Evolutionary conservation across 2,329 filamentous ascomycete genomes (phyloP).

Genomic region (Cercospora citrullina): DNA sequence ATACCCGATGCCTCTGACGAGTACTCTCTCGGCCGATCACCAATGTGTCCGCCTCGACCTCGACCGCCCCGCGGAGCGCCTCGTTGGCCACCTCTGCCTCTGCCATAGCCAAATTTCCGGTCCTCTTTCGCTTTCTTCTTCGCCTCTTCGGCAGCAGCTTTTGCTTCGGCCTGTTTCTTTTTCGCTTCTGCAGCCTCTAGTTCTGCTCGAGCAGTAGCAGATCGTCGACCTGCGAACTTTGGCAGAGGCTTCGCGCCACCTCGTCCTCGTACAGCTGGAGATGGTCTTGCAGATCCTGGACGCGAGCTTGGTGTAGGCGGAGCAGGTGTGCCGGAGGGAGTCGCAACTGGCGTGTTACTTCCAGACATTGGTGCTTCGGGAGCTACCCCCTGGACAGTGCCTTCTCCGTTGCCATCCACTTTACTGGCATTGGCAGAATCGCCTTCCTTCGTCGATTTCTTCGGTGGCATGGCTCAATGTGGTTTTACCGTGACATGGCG

Average conservation of each 20-base stretch:
- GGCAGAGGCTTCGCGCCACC: conserved; percentile 37
- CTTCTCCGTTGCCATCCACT: neutral
- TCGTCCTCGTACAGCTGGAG: conserved; percentile 20
- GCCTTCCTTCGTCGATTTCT: conserved; percentile 2
- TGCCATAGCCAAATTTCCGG: conserved; percentile 33
- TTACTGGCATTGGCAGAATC: neutral
- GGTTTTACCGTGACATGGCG: neutral
- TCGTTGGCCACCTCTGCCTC: conserved; percentile 32
- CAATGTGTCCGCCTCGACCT: conserved; percentile 48
- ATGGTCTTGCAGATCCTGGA: conserved; percentile 19
- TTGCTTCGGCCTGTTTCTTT: conserved; percentile 42
- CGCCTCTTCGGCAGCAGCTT: conserved; percentile 37
- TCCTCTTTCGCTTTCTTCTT: conserved; percentile 31
- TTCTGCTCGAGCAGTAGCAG: conserved; percentile 48
- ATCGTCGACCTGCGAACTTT: conserved; percentile 47
- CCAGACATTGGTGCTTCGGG: conserved; percentile 9
- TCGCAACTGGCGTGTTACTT: conserved; percentile 12
- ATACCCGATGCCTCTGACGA: conserved; percentile 43
- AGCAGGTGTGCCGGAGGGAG: conserved; percentile 17
- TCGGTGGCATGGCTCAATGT: neutral
- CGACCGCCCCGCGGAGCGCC: conserved; percentile 30
- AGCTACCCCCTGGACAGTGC: neutral
- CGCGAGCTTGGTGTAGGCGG: conserved; percentile 16
- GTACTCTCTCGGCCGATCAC: conserved; percentile 33
- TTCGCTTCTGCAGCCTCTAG: conserved; percentile 44